Conservation (phyloP, 257 asterid genomes). For the Knoxia roxburghii region DNA sequence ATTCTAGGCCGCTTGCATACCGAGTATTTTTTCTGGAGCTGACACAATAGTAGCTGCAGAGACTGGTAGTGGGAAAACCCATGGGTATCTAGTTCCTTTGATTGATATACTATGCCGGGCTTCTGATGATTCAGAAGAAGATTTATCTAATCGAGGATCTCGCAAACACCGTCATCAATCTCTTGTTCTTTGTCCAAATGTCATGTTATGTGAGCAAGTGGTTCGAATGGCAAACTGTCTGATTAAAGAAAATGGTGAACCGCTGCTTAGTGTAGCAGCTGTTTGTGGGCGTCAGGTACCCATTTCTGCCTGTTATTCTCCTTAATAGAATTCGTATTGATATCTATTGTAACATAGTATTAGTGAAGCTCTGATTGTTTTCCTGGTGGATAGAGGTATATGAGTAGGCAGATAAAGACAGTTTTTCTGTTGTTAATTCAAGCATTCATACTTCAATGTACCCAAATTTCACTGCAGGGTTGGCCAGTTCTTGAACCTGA, state of each 20-base stretch:
- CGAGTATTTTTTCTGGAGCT: slow-evolving; percentile 68
- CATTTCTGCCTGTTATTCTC: background rate
- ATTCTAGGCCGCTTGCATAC: slow-evolving; percentile 77
- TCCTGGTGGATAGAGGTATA: background rate
- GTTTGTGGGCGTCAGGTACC: slow-evolving; percentile 89
- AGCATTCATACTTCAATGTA: slow-evolving; percentile 2
- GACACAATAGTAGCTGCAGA: slow-evolving; percentile 96
- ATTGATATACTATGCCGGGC: slow-evolving; percentile 53
- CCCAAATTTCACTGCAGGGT: slow-evolving; percentile 47
- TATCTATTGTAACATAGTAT: too few relatives aligned
- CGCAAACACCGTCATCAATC: slow-evolving; percentile 38
- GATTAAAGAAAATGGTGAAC: slow-evolving; percentile 46
- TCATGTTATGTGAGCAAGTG: slow-evolving; percentile 96
- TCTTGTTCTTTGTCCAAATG: slow-evolving; percentile 90
- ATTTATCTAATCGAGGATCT: slow-evolving; percentile 23
- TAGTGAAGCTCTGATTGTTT: background rate
- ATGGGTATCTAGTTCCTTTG: slow-evolving; percentile 85
- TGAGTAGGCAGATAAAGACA: background rate
- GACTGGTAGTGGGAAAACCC: slow-evolving; percentile 98
- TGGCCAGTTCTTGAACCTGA: slow-evolving; percentile 77
- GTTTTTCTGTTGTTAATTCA: background rate
- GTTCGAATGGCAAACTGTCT: slow-evolving; percentile 87
- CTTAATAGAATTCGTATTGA: too few relatives aligned
- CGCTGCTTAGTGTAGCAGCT: slow-evolving; percentile 64
- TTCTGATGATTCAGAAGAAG: slow-evolving; percentile 29